These are phyloP conservation scores for Mallotus japonicus DNA, from an alignment of 441 rosid species.

Conservation along the genomic window DNA sequence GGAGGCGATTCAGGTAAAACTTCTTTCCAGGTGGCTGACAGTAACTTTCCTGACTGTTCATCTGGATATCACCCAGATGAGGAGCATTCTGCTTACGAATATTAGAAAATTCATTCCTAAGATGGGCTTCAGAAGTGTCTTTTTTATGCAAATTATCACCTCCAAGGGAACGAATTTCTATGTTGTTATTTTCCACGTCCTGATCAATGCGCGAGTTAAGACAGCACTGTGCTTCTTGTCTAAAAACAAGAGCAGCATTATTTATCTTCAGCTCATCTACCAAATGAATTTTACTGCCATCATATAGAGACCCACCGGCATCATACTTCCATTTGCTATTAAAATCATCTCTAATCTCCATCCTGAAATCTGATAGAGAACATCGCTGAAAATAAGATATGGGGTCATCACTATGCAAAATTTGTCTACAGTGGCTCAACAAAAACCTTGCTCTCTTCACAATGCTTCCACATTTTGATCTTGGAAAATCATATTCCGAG, in stretches of 20 bases:
- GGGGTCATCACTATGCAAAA: constrained; percentile 62
- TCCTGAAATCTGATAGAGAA: constrained; percentile 31
- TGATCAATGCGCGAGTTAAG: constrained; percentile 17
- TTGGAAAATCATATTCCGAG: constrained; percentile 22
- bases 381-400: constrained; percentile 43
- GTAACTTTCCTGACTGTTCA: constrained; percentile 21
- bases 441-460: constrained; percentile 43
- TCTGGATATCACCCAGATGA: constrained; percentile 19
- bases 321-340: constrained; percentile 2
- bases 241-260: constrained; percentile 20
- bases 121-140: constrained; percentile 23
- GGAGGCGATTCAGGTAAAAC: constrained; percentile 74
- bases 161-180: constrained; percentile 18
- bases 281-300: constrained; percentile 13
- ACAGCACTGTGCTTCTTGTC: constrained; percentile 24
- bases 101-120: constrained; percentile 16
- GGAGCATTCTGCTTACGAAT: constrained; percentile 22
- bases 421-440: constrained; percentile 47
- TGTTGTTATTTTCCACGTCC: not conserved
- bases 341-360: constrained; percentile 25
- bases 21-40: constrained; percentile 54
- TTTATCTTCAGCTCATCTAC: constrained; percentile 29
- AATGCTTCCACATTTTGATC: constrained; percentile 27
- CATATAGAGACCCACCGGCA: not conserved
- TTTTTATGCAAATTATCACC: constrained; percentile 20